Evolutionary conservation across 805 yeast species (phyloP).

Genomic region (Candida boidinii): DNA sequence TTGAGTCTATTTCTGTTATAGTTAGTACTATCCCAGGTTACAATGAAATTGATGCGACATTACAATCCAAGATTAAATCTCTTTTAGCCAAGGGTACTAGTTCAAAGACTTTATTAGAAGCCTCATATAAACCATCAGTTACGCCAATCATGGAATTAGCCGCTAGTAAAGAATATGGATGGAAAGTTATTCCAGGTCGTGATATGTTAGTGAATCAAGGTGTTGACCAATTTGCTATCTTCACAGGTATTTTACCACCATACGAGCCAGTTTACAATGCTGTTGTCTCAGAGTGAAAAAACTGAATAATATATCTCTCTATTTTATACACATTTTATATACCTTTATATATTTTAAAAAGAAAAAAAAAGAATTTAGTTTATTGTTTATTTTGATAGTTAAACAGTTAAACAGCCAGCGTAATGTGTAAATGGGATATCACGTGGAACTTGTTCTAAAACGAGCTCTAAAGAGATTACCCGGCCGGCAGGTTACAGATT

Average conservation of each 20-base stretch:
- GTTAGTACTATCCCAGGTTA: constrained; percentile 85
- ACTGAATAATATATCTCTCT: neutral
- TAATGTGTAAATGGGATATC: too few species aligned
- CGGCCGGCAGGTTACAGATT: too few species aligned
- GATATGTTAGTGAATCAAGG: constrained; percentile 94
- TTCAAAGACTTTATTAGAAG: constrained; percentile 65
- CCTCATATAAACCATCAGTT: constrained; percentile 85
- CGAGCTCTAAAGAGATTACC: too few species aligned
- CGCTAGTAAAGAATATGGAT: constrained; percentile 41
- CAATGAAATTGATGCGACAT: constrained; percentile 47
- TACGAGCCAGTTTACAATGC: constrained; percentile 54
- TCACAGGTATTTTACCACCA: constrained; percentile 65
- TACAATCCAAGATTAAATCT: constrained; percentile 40
- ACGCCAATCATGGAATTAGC: constrained; percentile 87
- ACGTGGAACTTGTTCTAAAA: too few species aligned
- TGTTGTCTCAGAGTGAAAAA: constrained; percentile 27
- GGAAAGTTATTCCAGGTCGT: constrained; percentile 86
- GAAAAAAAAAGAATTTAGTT: too few species aligned
- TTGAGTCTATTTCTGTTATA: constrained; percentile 45
- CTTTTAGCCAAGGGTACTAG: constrained; percentile 38
- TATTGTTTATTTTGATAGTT: too few species aligned
- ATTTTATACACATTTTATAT: too few species aligned
- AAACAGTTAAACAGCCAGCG: too few species aligned
- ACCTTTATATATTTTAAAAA: too few species aligned
- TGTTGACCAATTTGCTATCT: constrained; percentile 70